Evolutionary conservation across 2,329 filamentous ascomycete species (phyloP).

Genomic region (Ceratocystis cacaofunesta): DNA sequence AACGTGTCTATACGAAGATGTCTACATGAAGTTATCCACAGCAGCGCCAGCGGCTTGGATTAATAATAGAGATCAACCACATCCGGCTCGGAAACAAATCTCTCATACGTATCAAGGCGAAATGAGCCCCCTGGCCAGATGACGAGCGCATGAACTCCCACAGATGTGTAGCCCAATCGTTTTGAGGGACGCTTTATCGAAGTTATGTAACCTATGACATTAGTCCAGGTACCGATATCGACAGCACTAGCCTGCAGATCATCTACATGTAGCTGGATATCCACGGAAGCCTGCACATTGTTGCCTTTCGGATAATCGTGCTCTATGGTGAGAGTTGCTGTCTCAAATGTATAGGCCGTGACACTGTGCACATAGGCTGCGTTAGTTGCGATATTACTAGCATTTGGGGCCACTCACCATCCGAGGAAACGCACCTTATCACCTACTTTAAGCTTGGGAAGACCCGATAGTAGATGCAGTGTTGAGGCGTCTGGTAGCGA

Average conservation of each 20-base stretch:
- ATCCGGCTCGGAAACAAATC: slow-evolving; percentile 13
- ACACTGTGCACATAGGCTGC: slow-evolving; percentile 4
- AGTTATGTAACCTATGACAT: slow-evolving; percentile 68
- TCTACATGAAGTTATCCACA: no score
- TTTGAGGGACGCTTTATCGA: slow-evolving; percentile 10
- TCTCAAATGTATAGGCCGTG: slow-evolving; percentile 38
- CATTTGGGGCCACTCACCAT: slow-evolving; percentile 47
- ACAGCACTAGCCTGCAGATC: slow-evolving; percentile 47
- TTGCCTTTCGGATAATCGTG: slow-evolving; percentile 44
- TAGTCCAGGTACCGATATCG: slow-evolving; percentile 70
- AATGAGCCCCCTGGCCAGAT: slow-evolving; percentile 65
- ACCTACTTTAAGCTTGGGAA: slow-evolving; percentile 36
- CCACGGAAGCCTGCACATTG: slow-evolving; percentile 42
- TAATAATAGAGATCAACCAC: background rate
- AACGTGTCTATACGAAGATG: background rate
- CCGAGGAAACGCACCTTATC: slow-evolving; percentile 86
- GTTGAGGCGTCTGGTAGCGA: slow-evolving; percentile 48
- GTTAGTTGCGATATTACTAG: slow-evolving; percentile 20
- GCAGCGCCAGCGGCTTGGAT: background rate
- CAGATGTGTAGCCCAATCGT: slow-evolving; percentile 10
- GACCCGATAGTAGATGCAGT: slow-evolving; percentile 48
- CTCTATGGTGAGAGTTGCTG: slow-evolving; percentile 50
- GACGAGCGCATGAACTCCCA: slow-evolving; percentile 56
- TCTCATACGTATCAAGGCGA: slow-evolving; percentile 57
- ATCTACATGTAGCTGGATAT: slow-evolving; percentile 57